Conservation (phyloP, 257 asterid genomes). For the Anisodus tanguticus region DNA sequence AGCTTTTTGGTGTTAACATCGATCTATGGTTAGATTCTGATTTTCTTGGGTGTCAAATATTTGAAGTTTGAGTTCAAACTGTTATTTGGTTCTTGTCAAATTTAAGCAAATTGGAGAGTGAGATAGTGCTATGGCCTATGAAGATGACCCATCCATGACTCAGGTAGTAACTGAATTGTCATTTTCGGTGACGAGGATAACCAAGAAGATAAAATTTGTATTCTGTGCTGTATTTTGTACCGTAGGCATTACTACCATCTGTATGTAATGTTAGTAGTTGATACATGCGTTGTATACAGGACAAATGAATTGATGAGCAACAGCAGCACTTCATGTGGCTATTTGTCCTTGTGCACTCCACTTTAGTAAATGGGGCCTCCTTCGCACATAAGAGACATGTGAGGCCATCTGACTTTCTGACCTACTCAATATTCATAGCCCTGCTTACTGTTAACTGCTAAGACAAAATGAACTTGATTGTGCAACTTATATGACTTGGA, state of each 20-base stretch:
- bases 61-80: background rate
- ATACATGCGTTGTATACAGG: background rate
- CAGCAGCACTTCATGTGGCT: slow-evolving; percentile 22
- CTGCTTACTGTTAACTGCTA: background rate
- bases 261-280: background rate
- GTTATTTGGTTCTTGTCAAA: background rate
- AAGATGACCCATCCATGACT: slow-evolving; percentile 25
- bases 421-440: background rate
- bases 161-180: slow-evolving; percentile 25
- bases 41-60: background rate
- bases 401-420: slow-evolving; percentile 22
- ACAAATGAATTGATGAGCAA: slow-evolving; percentile 22
- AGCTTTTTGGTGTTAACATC: background rate
- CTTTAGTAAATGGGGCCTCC: slow-evolving; percentile 5
- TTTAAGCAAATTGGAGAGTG: background rate
- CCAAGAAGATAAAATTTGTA: background rate
- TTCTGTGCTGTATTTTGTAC: background rate
- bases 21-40: background rate
- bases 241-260: background rate
- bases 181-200: slow-evolving; percentile 13
- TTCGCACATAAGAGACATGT: background rate
- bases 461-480: slow-evolving; percentile 4
- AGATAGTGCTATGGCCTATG: background rate
- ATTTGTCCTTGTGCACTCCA: background rate
- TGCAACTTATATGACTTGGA: background rate